These are phyloP conservation scores for Kwoniella sp. DNA, from an alignment of 768 basidiomycete genomes.

Conservation along the genomic window DNA sequence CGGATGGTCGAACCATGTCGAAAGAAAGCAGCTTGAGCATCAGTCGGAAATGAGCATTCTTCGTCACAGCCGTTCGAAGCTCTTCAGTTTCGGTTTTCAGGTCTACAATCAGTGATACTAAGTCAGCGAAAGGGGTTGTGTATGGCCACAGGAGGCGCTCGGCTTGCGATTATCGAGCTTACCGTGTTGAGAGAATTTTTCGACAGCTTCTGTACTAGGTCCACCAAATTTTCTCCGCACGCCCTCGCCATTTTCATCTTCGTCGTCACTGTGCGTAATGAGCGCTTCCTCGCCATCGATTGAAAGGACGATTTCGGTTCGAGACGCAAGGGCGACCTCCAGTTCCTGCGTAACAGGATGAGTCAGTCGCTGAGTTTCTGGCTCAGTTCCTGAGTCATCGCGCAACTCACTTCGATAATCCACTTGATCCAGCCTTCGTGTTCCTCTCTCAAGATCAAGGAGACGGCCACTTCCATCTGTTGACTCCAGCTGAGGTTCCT, in stretches of 20 bases:
- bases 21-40: conserved; percentile 80
- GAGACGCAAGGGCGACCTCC: conserved; percentile 49
- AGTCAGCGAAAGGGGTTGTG: neutral
- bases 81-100: conserved; percentile 77
- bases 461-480: conserved; percentile 82
- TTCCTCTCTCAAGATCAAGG: conserved; percentile 69
- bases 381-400: neutral
- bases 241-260: conserved; percentile 41
- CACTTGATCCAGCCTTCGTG: conserved; percentile 71
- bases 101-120: conserved; percentile 58
- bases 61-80: conserved; percentile 73
- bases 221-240: conserved; percentile 44
- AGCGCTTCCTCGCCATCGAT: conserved; percentile 48
- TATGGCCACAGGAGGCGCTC: too few relatives aligned
- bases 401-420: conserved; percentile 71
- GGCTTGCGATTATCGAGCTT: conserved; percentile 51
- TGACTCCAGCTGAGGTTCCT: conserved; percentile 75
- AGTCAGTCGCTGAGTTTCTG: neutral
- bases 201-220: conserved; percentile 71
- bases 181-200: conserved; percentile 77
- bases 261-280: conserved; percentile 26
- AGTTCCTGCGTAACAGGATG: conserved; percentile 22
- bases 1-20: conserved; percentile 42
- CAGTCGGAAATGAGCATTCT: conserved; percentile 77
- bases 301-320: conserved; percentile 56